A percentile compares a stretch with the other conserved stretches of the same genome.
Conservation (phyloP, 768 basidiomycete species). For the Boletus edulis region DNA sequence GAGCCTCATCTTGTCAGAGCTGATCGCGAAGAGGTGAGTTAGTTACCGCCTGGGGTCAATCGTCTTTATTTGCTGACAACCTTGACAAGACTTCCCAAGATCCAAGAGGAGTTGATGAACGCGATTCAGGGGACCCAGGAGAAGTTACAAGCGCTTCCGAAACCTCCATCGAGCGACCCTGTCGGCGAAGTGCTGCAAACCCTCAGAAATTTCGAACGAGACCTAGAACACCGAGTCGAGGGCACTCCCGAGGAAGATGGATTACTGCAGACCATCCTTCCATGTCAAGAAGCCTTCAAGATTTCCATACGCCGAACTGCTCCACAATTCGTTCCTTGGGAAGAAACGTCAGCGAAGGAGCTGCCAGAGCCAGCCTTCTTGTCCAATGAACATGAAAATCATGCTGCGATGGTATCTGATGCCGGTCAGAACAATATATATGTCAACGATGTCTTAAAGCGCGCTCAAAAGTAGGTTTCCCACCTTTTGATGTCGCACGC, state of each 20-base stretch:
- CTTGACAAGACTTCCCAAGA: slow-evolving; percentile 52
- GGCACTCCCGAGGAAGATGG: slow-evolving; percentile 54
- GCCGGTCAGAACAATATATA: slow-evolving; percentile 32
- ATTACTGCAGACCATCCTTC: slow-evolving; percentile 54
- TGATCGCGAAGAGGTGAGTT: slow-evolving; percentile 58
- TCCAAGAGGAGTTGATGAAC: slow-evolving; percentile 54
- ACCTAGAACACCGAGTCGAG: slow-evolving; percentile 44
- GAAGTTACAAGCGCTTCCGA: slow-evolving; percentile 38
- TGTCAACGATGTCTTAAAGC: slow-evolving; percentile 50
- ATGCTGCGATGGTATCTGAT: neutral
- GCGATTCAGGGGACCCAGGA: slow-evolving; percentile 40
- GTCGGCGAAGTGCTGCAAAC: slow-evolving; percentile 52
- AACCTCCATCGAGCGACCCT: slow-evolving; percentile 53
- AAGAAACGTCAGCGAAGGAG: slow-evolving; percentile 8
- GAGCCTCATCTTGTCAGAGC: slow-evolving; percentile 57
- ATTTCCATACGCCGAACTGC: slow-evolving; percentile 48
- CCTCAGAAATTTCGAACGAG: slow-evolving; percentile 45
- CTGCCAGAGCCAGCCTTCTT: slow-evolving; percentile 32
- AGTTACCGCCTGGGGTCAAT: neutral
- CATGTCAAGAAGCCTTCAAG: slow-evolving; percentile 47
- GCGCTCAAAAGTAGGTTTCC: slow-evolving; percentile 45
- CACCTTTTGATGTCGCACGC: no score
- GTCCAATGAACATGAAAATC: slow-evolving; percentile 35
- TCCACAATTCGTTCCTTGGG: slow-evolving; percentile 57
- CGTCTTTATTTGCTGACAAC: neutral